Evolutionary conservation across 805 yeast species (phyloP).

Genomic region (Ascoidea asiatica): DNA sequence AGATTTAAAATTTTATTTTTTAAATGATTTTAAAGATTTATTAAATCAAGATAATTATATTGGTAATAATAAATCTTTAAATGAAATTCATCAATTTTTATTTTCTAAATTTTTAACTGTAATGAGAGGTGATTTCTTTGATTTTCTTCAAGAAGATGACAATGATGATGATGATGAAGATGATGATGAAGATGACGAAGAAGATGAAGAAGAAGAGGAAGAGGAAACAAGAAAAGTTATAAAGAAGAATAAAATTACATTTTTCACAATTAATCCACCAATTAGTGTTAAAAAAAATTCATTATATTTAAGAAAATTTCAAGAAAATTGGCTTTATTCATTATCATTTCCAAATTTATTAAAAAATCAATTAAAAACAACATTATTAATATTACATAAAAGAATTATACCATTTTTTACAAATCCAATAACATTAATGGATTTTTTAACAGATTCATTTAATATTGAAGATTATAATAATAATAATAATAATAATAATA

Average conservation of each 20-base stretch:
- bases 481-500: conserved; percentile 20
- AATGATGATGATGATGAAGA: background rate
- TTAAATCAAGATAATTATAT: too few relatives aligned
- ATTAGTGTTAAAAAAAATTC: conserved; percentile 23
- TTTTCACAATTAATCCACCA: conserved; percentile 32
- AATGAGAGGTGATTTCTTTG: conserved; percentile 19
- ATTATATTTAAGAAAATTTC: conserved; percentile 52
- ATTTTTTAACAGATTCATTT: conserved; percentile 82
- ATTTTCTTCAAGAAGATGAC: conserved; percentile 8
- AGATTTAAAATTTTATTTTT: conserved; percentile 71
- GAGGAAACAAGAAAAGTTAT: conserved; percentile 2
- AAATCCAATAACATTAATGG: conserved; percentile 80
- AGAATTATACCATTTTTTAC: conserved; percentile 70
- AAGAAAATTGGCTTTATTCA: conserved; percentile 48
- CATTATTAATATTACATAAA: conserved; percentile 64
- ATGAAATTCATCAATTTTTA: conserved; percentile 11
- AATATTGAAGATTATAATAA: conserved; percentile 23
- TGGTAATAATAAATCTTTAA: conserved; percentile 14
- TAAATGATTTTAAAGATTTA: conserved; percentile 17
- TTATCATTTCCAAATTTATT: conserved; percentile 36
- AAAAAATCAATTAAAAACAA: conserved; percentile 48
- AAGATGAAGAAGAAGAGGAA: conserved; percentile 3
- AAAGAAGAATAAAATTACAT: conserved; percentile 2
- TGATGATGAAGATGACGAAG: conserved; percentile 3
- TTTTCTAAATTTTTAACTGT: conserved; percentile 26